Evolutionary conservation across 2,329 filamentous ascomycete genomes (phyloP).

Genomic region (Pseudogymnoascus sp.): DNA sequence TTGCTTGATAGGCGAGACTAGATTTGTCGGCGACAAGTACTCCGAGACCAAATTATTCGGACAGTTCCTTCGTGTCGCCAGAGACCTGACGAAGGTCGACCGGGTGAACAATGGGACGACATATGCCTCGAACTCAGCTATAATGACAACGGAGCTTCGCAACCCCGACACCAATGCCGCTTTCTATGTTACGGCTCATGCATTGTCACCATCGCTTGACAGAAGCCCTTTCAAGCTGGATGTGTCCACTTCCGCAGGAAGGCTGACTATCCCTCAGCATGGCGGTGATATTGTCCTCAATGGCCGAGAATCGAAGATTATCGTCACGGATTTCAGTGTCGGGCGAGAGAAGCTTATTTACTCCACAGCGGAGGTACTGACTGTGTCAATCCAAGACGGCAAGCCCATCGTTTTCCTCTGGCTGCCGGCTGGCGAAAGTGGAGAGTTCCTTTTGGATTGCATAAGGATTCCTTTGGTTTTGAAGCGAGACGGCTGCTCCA

Average conservation of each 20-base stretch:
- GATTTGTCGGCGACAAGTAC: conserved; percentile 50
- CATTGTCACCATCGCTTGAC: conserved; percentile 43
- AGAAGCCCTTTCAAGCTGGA: conserved; percentile 46
- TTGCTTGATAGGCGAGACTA: conserved; percentile 17
- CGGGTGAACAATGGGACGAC: conserved; percentile 40
- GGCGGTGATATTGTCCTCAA: conserved; percentile 43
- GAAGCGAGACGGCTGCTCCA: conserved; percentile 34
- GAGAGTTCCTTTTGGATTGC: conserved; percentile 46
- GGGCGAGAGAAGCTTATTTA: conserved; percentile 45
- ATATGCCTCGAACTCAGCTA: conserved; percentile 43
- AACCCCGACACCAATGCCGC: conserved; percentile 49
- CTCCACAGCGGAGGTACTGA: conserved; percentile 48
- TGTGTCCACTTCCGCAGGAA: conserved; percentile 48
- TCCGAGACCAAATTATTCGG: conserved; percentile 56
- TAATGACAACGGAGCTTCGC: conserved; percentile 48
- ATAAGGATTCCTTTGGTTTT: conserved; percentile 45
- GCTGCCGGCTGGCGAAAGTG: conserved; percentile 45
- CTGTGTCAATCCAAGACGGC: conserved; percentile 40
- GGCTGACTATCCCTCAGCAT: conserved; percentile 45
- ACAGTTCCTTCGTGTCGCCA: conserved; percentile 50
- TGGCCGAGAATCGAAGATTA: conserved; percentile 54
- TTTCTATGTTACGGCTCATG: conserved; percentile 53
- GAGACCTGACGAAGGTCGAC: conserved; percentile 49
- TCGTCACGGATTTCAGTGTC: conserved; percentile 52
- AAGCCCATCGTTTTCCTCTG: conserved; percentile 44